A percentile compares a stretch with the other conserved stretches of the same genome.
Evolutionary conservation across 495 filamentous ascomycete genomes (phyloP).

Genomic region (Hypomontagnella monticulosa): DNA sequence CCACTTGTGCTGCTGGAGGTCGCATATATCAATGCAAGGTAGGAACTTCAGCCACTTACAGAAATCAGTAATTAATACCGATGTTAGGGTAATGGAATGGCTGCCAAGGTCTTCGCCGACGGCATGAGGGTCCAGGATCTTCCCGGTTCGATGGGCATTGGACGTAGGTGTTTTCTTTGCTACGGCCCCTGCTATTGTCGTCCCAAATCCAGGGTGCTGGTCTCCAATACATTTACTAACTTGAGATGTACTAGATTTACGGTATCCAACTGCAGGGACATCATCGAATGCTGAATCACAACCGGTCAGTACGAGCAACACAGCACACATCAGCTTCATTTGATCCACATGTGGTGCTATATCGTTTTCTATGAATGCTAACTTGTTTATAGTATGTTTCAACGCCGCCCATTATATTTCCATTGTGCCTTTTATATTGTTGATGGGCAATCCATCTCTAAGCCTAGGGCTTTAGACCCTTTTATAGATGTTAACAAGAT

Average conservation of each 20-base stretch:
- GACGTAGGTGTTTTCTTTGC: conserved; percentile 47
- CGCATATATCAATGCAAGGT: conserved; percentile 83
- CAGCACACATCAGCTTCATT: too few relatives aligned
- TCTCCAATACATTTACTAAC: too few relatives aligned
- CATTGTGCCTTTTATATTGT: not conserved
- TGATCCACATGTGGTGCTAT: not conserved
- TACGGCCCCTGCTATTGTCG: not conserved
- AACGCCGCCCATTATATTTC: not conserved
- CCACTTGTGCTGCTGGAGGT: conserved; percentile 76
- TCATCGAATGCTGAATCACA: conserved; percentile 77
- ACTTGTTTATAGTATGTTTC: conserved; percentile 20
- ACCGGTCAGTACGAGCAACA: conserved; percentile 51
- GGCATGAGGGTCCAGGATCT: conserved; percentile 76
- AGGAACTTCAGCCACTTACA: not conserved
- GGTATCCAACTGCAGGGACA: conserved; percentile 85
- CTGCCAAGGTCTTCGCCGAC: conserved; percentile 80
- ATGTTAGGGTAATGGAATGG: conserved; percentile 75
- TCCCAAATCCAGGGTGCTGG: too few relatives aligned
- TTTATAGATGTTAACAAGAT: conserved; percentile 9
- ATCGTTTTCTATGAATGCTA: conserved; percentile 1
- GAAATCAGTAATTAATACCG: not conserved
- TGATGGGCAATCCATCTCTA: not conserved
- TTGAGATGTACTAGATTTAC: conserved; percentile 57
- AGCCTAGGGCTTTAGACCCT: not conserved
- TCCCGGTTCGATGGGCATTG: conserved; percentile 84